phyloP scores from a whole-genome alignment of 768 basidiomycete species.

The Termitomyces sp. region DNA sequence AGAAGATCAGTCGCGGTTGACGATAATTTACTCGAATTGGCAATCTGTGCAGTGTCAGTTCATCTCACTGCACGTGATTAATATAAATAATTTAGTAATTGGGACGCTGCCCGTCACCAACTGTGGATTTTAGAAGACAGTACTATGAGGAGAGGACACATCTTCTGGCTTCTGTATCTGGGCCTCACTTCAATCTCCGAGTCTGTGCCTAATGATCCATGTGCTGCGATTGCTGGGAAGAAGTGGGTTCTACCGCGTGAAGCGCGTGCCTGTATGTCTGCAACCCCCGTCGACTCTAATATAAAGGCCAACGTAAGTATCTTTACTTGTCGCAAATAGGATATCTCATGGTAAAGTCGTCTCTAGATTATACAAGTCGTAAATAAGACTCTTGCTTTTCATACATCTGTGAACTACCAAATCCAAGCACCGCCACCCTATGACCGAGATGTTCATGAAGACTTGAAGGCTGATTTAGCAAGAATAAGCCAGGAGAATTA shows the following conservation, averaged over 20 bases:
- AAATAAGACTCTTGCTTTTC: slow-evolving; percentile 54
- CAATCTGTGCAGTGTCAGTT: too few relatives aligned
- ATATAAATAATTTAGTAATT: neutral
- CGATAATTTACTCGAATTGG: too few relatives aligned
- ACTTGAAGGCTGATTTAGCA: slow-evolving; percentile 44
- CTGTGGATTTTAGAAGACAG: too few relatives aligned
- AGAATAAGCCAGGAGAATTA: slow-evolving; percentile 42
- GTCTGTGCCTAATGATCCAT: slow-evolving; percentile 31
- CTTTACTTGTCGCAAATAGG: neutral
- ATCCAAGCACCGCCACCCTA: slow-evolving; percentile 49
- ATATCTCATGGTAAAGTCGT: neutral
- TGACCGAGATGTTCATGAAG: slow-evolving; percentile 48
- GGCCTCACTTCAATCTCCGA: neutral
- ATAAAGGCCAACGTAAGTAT: slow-evolving; percentile 50
- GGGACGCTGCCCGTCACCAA: too few relatives aligned
- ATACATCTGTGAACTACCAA: slow-evolving; percentile 59
- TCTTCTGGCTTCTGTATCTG: slow-evolving; percentile 1
- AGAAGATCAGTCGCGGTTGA: too few relatives aligned
- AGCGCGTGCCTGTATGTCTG: slow-evolving; percentile 45
- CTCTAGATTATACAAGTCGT: slow-evolving; percentile 51
- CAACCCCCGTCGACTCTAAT: slow-evolving; percentile 38
- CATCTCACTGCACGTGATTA: neutral
- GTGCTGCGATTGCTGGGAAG: slow-evolving; percentile 46
- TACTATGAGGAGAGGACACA: neutral
- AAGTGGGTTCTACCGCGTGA: slow-evolving; percentile 49